phyloP scores from a whole-genome alignment of 169 alveolate genomes.

The Theileria sp. region DNA sequence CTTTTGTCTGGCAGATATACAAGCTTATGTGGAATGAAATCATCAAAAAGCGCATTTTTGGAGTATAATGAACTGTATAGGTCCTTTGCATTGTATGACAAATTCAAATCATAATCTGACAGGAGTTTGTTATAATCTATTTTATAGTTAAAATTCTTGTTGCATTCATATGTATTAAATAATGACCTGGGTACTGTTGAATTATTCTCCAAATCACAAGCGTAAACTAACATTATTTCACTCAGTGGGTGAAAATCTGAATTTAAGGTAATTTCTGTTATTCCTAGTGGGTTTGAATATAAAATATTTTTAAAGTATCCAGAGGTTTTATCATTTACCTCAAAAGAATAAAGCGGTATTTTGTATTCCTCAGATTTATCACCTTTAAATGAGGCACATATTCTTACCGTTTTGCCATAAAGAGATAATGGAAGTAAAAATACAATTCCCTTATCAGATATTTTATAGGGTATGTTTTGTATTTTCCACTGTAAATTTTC shows the following conservation, averaged over 20 bases:
- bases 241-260: conserved; percentile 55
- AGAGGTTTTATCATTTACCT: background rate
- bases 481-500: conserved; percentile 21
- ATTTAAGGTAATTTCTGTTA: conserved; percentile 17
- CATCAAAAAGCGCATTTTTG: background rate
- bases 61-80: background rate
- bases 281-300: conserved; percentile 39
- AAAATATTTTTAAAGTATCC: background rate
- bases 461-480: background rate
- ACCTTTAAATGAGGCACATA: conserved; percentile 29
- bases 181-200: background rate
- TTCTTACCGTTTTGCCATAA: conserved; percentile 14
- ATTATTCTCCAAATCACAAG: background rate
- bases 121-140: background rate
- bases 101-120: background rate
- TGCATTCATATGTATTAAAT: background rate
- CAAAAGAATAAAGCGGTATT: background rate
- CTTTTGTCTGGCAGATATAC: conserved; percentile 24
- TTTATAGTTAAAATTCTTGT: background rate
- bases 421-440: conserved; percentile 22
- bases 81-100: background rate
- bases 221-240: conserved; percentile 28
- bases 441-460: background rate
- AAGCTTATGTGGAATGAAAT: conserved; percentile 3
- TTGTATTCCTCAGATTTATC: background rate